Percentiles rank a stretch among this genome's conserved stretches.
These are phyloP conservation scores for Tylopilus subfusipes DNA, from an alignment of 768 basidiomycete species.

Conservation along the genomic window DNA sequence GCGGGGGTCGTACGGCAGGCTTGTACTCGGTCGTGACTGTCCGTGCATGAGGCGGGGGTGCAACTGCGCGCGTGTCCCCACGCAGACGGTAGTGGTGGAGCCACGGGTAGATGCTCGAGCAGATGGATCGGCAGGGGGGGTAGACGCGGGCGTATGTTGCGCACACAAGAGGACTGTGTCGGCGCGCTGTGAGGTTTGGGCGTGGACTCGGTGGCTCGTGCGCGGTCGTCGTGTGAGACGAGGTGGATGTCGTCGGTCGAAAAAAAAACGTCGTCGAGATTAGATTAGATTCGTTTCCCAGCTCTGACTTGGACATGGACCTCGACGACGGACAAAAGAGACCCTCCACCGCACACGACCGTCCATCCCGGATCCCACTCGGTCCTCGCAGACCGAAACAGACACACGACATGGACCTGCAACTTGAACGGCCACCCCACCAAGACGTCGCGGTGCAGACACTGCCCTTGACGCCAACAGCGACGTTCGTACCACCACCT, in stretches of 20 bases:
- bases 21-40: constrained; percentile 29
- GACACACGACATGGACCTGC: neutral
- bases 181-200: constrained; percentile 41
- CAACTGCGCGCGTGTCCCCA: constrained; percentile 12
- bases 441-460: constrained; percentile 11
- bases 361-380: constrained; percentile 20
- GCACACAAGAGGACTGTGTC: constrained; percentile 45
- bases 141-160: constrained; percentile 16
- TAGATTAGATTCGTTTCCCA: constrained; percentile 17
- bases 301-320: constrained; percentile 21
- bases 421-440: too few relatives aligned
- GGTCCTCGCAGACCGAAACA: constrained; percentile 16
- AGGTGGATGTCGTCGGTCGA: neutral
- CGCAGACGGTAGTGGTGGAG: constrained; percentile 60
- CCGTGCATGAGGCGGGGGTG: neutral
- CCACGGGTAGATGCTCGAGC: constrained; percentile 58
- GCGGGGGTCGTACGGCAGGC: constrained; percentile 45
- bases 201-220: constrained; percentile 41
- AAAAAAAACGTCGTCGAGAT: constrained; percentile 20
- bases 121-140: constrained; percentile 41
- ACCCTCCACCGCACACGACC: constrained; percentile 15
- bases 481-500: constrained; percentile 19
- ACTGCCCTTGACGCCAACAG: neutral
- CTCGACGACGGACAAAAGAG: constrained; percentile 9
- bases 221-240: constrained; percentile 34